Evolutionary conservation across 2,329 filamentous ascomycete genomes (phyloP).

Genomic region (Blastomyces gilchristii): DNA sequence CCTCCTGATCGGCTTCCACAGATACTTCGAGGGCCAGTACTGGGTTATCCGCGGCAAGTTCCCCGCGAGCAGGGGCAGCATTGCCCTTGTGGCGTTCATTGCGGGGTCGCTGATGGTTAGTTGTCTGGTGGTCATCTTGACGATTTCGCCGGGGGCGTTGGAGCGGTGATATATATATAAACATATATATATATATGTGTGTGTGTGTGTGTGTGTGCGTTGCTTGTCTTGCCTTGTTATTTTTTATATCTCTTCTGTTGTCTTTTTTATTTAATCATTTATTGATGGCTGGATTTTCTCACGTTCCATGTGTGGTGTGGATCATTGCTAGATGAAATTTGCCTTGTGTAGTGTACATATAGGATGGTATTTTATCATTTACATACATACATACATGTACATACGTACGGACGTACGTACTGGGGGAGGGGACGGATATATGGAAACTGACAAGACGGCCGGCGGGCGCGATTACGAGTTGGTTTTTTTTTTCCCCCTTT

Average conservation of each 20-base stretch:
- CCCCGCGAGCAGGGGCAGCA: slow-evolving; percentile 52
- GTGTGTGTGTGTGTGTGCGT: slow-evolving; percentile 11
- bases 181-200: not conserved
- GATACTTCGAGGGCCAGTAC: slow-evolving; percentile 57
- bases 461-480: too few species aligned
- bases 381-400: too few species aligned
- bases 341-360: too few species aligned
- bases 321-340: too few species aligned
- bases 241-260: not conserved
- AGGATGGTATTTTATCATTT: too few species aligned
- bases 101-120: slow-evolving; percentile 48
- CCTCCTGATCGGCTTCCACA: slow-evolving; percentile 52
- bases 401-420: too few species aligned
- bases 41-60: slow-evolving; percentile 59
- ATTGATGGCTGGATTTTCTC: too few species aligned
- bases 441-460: too few species aligned
- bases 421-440: too few species aligned
- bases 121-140: slow-evolving; percentile 50
- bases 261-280: not conserved
- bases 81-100: slow-evolving; percentile 48
- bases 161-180: slow-evolving; percentile 3
- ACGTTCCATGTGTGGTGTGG: too few species aligned
- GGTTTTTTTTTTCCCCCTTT: too few species aligned
- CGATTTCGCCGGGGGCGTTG: slow-evolving; percentile 38
- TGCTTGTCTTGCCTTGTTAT: not conserved